phyloP scores from a whole-genome alignment of 179 eudicot species.

The Amaranthus tricolor region DNA sequence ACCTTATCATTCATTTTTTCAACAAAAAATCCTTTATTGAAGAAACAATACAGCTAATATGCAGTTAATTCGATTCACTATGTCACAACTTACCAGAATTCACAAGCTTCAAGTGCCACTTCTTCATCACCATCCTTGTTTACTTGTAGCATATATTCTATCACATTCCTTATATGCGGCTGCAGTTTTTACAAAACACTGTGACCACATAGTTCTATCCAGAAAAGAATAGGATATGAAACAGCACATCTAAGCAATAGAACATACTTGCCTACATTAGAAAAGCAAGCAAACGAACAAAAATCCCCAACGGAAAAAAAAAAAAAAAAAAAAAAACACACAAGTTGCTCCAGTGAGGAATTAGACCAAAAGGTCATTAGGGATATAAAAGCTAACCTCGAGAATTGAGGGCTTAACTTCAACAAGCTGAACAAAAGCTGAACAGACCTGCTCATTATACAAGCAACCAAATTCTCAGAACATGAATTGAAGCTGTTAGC shows the following conservation, averaged over 20 bases:
- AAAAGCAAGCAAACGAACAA: background rate
- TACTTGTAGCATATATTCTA: slow-evolving; percentile 85
- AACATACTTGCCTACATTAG: background rate
- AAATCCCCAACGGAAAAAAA: background rate
- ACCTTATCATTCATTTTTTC: background rate
- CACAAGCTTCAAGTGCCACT: slow-evolving; percentile 99
- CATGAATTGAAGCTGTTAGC: background rate
- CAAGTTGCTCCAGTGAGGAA: background rate
- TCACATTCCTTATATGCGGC: slow-evolving; percentile 84
- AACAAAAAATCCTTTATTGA: background rate
- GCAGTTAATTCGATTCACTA: background rate
- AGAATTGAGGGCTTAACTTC: slow-evolving; percentile 83
- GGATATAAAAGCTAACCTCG: slow-evolving; percentile 51
- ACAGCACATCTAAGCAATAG: background rate
- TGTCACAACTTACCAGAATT: slow-evolving; percentile 67
- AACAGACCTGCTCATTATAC: slow-evolving; percentile 67
- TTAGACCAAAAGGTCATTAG: background rate
- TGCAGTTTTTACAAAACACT: slow-evolving; percentile 34
- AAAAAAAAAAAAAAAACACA: background rate
- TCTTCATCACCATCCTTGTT: slow-evolving; percentile 90
- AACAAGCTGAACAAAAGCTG: slow-evolving; percentile 91
- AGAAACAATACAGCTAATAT: background rate
- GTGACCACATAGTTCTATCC: slow-evolving; percentile 1
- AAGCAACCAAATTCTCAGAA: slow-evolving; percentile 20
- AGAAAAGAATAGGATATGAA: too few relatives aligned